Conservation (phyloP, 352 stramenopile genomes). For the Phytophthora rubi region DNA sequence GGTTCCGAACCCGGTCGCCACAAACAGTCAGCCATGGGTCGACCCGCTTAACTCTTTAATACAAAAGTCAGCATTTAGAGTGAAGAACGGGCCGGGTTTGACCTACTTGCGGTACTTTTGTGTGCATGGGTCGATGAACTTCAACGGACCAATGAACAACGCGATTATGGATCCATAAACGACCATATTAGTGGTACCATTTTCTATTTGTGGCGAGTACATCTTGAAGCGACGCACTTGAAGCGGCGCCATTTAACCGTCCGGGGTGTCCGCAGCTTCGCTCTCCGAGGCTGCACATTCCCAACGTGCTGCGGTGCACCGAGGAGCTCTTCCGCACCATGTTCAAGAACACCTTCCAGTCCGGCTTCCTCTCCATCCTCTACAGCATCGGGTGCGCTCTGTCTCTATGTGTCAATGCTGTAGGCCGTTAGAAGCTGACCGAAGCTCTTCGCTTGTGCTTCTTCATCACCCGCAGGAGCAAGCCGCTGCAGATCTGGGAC, state of each 20-base stretch:
- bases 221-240: conserved; percentile 1
- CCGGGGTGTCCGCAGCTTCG: conserved; percentile 1
- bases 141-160: too few relatives aligned
- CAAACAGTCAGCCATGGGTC: not conserved
- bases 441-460: not conserved
- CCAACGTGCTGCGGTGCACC: not conserved
- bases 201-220: not conserved
- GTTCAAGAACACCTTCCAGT: conserved; percentile 99
- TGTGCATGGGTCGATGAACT: too few relatives aligned
- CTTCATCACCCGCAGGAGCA: conserved; percentile 74
- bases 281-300: conserved; percentile 1
- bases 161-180: too few relatives aligned
- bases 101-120: too few relatives aligned
- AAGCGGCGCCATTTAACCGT: conserved; percentile 27
- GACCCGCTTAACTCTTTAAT: too few relatives aligned
- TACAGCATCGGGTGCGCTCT: conserved; percentile 94
- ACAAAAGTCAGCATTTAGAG: too few relatives aligned
- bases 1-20: not conserved
- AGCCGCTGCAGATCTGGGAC: conserved; percentile 98
- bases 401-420: not conserved
- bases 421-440: not conserved
- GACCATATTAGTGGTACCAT: too few relatives aligned
- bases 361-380: conserved; percentile 97
- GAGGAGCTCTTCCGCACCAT: conserved; percentile 51
- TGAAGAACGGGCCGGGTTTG: too few relatives aligned